Conservation (phyloP, 108 stramenopile species). For the Skeletonema potamos region DNA sequence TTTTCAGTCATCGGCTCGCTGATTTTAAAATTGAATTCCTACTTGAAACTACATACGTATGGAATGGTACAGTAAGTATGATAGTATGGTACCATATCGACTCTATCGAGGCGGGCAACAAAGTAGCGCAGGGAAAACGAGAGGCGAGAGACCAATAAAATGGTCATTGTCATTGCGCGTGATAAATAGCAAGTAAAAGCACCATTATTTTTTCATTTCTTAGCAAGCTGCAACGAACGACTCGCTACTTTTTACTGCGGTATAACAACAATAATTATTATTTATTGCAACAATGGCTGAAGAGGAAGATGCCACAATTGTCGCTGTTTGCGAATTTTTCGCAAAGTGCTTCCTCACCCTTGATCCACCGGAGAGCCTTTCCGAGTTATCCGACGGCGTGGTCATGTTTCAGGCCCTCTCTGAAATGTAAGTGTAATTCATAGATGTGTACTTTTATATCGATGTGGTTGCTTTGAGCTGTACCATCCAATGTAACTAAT, state of each 20-base stretch:
- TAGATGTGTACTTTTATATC: background rate
- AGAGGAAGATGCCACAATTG: slow-evolving; percentile 16
- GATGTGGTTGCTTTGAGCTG: background rate
- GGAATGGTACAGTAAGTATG: too few species aligned
- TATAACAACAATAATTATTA: background rate
- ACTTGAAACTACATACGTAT: too few species aligned
- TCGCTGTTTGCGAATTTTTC: slow-evolving; percentile 37
- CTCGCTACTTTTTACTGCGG: too few species aligned
- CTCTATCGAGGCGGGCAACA: too few species aligned
- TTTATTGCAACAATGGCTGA: slow-evolving; percentile 19
- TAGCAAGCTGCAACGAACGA: too few species aligned
- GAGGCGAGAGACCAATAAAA: background rate
- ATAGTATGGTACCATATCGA: too few species aligned
- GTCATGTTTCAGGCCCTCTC: slow-evolving; percentile 83
- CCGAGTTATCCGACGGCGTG: slow-evolving; percentile 79
- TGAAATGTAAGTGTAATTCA: slow-evolving; percentile 74
- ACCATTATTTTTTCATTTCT: too few species aligned
- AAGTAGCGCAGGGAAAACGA: too few species aligned
- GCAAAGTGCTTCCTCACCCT: slow-evolving; percentile 37
- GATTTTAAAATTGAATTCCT: background rate
- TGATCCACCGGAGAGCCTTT: slow-evolving; percentile 47
- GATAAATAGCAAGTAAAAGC: too few species aligned
- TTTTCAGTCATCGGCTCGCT: background rate
- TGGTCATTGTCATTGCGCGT: too few species aligned
- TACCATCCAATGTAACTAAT: background rate